Evolutionary conservation across 2,329 filamentous ascomycete species (phyloP), one percentile per base, ranked within the genome.

Genomic region (Cercospora zeina): DNA sequence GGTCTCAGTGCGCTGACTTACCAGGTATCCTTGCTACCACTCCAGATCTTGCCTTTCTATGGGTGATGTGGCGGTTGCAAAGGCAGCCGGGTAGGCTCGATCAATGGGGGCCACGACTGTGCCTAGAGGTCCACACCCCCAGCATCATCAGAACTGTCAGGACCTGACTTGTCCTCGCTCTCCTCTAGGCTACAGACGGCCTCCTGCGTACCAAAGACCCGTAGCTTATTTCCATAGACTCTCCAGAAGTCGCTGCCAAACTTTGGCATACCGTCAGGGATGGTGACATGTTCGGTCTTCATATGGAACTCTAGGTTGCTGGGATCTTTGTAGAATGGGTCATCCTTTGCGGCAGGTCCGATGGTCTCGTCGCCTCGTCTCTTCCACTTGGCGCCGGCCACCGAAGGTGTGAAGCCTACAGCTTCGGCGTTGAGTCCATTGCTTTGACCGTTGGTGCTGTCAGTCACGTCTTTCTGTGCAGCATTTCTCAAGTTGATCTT

Each of bases 131-230:
- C 50, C 34, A 63, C 55, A 21, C 47, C 58, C 33, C 58, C 62
- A 33, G 54, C 62, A 34, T 55, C 62, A 16, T 58, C 62, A 24
- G 55, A 59, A 30, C 54, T 54, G 19, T 63, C 62, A 8, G 27
- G 31, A 13, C 27, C 14, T 36, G 58, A 36, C 30, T 39, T 55
- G 19, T 39, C 58, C 27, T 55, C 47, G 24, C 24, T 36, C 9
- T 21, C 61, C 31, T 71, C 69, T 14, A 75, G 63, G 47, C 63
- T 63, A 53, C 76, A 82, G 5, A 82, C 72, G 30, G 77, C 77
- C 71, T 88, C 85, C 51, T 79, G 69, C 0, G 84, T 87, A 2
- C 85, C 85, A 74, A 86, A 87, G 1, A 86, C 80, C 39, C 85
- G 77, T 59, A 87, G 70, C 65, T 80, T 83, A 67, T 87, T 87